phyloP scores from a whole-genome alignment of 2,329 filamentous ascomycete species.

The Pestalotiopsis sp. region DNA sequence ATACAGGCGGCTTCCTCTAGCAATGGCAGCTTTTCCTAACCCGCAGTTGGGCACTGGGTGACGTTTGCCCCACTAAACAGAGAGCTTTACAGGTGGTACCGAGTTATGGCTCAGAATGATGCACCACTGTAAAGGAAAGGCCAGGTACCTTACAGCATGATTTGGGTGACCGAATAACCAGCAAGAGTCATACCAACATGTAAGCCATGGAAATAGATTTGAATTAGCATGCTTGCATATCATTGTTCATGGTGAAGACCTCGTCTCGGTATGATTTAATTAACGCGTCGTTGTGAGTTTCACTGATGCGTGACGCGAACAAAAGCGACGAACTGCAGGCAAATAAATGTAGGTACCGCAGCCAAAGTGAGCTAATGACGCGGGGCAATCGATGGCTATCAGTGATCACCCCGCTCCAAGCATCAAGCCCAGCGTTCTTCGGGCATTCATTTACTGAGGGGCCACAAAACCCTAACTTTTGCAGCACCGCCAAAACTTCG shows the following conservation, averaged over 20 bases:
- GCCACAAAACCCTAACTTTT: slow-evolving; percentile 15
- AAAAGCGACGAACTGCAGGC: too few relatives aligned
- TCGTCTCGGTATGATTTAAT: too few relatives aligned
- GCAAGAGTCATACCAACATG: too few relatives aligned
- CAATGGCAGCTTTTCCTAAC: slow-evolving; percentile 5
- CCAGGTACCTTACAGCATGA: too few relatives aligned
- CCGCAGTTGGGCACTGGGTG: slow-evolving; percentile 11
- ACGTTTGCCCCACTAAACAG: slow-evolving; percentile 11
- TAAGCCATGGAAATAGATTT: too few relatives aligned
- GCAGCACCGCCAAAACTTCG: slow-evolving; percentile 13
- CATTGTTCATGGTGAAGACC: too few relatives aligned
- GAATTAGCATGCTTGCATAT: too few relatives aligned
- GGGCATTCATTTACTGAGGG: slow-evolving; percentile 6
- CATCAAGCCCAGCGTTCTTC: not conserved
- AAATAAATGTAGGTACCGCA: not conserved
- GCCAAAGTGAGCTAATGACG: not conserved
- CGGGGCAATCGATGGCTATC: not conserved
- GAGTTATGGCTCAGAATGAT: slow-evolving; percentile 10
- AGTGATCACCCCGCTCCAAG: slow-evolving; percentile 6
- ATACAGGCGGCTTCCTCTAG: not conserved
- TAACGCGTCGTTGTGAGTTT: too few relatives aligned
- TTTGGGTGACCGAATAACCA: too few relatives aligned
- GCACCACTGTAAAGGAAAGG: not conserved
- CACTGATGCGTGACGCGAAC: too few relatives aligned
- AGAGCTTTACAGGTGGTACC: not conserved